phyloP scores from a whole-genome alignment of 306 rosid species.

The Casuarina equisetifolia region DNA sequence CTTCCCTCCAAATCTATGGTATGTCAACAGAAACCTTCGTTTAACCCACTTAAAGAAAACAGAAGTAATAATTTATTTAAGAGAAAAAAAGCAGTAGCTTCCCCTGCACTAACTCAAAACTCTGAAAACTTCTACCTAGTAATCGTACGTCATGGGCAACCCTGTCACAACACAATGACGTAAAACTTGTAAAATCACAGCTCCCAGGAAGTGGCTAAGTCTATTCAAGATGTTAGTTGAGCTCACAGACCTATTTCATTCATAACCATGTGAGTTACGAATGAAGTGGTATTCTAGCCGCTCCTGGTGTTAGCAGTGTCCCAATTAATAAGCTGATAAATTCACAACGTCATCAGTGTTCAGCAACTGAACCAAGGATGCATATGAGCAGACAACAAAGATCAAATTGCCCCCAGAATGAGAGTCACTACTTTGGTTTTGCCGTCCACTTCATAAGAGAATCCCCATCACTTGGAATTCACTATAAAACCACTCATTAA shows the following conservation, averaged over 20 bases:
- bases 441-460: conserved; percentile 11
- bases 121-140: neutral
- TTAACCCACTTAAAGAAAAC: too few relatives aligned
- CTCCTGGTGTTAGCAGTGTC: neutral
- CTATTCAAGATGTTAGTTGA: neutral
- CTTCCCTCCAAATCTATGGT: too few relatives aligned
- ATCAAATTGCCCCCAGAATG: neutral
- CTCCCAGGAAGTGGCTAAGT: neutral
- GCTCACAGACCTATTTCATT: neutral
- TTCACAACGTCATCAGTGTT: neutral
- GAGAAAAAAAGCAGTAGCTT: neutral
- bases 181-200: neutral
- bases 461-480: conserved; percentile 13
- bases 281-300: neutral
- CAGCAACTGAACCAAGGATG: neutral
- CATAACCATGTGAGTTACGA: neutral
- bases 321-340: neutral
- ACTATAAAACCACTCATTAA: conserved; percentile 20
- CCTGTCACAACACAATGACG: neutral
- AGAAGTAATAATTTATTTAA: too few relatives aligned
- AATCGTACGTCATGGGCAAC: neutral
- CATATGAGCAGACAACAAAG: neutral
- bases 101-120: neutral
- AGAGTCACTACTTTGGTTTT: neutral
- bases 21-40: too few relatives aligned